Evolutionary conservation across 495 filamentous ascomycete genomes (phyloP), one percentile per base, ranked within the genome.

Genomic region (Penicillium angulare): DNA sequence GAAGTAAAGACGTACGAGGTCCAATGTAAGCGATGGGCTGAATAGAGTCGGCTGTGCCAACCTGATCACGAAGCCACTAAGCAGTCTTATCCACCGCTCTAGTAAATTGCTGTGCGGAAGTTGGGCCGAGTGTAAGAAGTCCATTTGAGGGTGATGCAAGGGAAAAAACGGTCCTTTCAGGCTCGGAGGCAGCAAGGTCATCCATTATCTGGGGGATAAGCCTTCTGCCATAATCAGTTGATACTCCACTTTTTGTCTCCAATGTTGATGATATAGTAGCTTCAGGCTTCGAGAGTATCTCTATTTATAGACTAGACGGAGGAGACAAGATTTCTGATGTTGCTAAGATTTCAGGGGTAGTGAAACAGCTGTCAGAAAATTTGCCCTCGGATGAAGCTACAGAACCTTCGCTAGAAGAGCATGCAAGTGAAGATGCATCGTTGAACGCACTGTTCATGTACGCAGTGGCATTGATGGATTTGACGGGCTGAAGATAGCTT

Each of bases 81-180:
- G 48, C 39, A 43, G 48, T 50, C 39, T 36, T 43, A n/a, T 50
- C 38, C 1, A 50, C 48, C 43, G 48, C 48, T 27, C 29, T 24
- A 29, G 39, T 34, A n/a, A 43, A 50, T 3, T 17, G 26, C 8
- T 10, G n/a, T 12, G 48, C 48, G 32, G 39, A 35, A 24, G 43
- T 42, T 9, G 26, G 10, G 26, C 35, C 17, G 13, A 50, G 39
- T 17, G 34, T 17, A 6, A 43, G 26, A 26, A 42, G 22, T 9
- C 38, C 27, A 50, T 50, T 21, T 3, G 13, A 23, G 18, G 35
- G 39, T 16, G 29, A 9, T 18, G 48, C 29, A 26, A 50, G 29
- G 15, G 48, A 50, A 9, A 43, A 50, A 18, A 43, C 48, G 12
- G 27, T 26, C 15, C 13, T 43, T 15, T 36, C 48, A 2, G 48